Evolutionary conservation across 2,329 filamentous ascomycete genomes (phyloP).

Genomic region (Plenodomus lindquistii): DNA sequence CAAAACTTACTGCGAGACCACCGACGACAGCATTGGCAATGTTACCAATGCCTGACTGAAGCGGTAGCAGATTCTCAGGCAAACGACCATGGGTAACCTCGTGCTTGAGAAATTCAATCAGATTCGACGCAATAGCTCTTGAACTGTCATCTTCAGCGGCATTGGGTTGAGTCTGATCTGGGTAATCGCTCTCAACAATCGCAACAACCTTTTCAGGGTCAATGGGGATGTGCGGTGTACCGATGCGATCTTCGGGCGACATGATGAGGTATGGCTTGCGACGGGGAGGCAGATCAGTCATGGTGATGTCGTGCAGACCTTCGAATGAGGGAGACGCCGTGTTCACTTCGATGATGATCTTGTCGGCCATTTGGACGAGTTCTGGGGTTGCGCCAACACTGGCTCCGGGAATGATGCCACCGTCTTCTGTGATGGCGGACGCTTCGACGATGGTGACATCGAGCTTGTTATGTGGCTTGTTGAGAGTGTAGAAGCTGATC

Average conservation of each 20-base stretch:
- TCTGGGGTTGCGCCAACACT: conserved; percentile 85
- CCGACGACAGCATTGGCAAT: conserved; percentile 91
- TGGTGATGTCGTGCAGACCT: conserved; percentile 84
- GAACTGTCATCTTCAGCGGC: conserved; percentile 74
- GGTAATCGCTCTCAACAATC: conserved; percentile 82
- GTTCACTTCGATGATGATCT: conserved; percentile 92
- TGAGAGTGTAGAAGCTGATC: conserved; percentile 76
- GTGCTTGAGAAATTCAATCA: conserved; percentile 86
- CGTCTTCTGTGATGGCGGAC: conserved; percentile 83
- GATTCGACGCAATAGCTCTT: conserved; percentile 72
- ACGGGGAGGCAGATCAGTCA: conserved; percentile 79
- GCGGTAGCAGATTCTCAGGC: conserved; percentile 74
- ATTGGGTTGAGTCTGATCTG: conserved; percentile 76
- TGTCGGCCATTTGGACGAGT: conserved; percentile 87
- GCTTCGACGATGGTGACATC: conserved; percentile 87
- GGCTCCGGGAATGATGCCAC: conserved; percentile 84
- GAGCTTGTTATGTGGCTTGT: conserved; percentile 72
- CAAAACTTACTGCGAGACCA: conserved; percentile 63
- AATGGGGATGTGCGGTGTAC: conserved; percentile 77
- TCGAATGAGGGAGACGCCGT: conserved; percentile 83
- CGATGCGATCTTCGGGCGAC: conserved; percentile 83
- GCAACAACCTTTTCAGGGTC: conserved; percentile 85
- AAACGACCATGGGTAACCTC: conserved; percentile 79
- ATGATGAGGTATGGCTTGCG: conserved; percentile 87
- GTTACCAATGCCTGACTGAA: conserved; percentile 90